These are phyloP conservation scores for Artomyces pyxidatus DNA, from an alignment of 768 basidiomycete species.

Conservation along the genomic window DNA sequence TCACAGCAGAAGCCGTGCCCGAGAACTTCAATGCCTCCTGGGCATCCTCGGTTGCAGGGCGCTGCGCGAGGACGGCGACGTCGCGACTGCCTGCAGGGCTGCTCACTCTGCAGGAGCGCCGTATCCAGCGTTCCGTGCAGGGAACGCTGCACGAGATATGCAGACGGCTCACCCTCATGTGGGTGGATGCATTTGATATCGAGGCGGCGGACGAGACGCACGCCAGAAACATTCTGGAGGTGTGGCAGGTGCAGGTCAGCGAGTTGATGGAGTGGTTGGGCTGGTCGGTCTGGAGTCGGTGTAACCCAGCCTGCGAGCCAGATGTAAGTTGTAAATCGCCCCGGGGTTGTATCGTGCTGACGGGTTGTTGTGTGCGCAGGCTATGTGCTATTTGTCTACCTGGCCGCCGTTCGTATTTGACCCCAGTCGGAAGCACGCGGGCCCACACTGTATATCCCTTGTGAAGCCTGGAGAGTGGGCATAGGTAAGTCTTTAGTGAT, in stretches of 20 bases:
- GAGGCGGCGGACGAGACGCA: conserved; percentile 3
- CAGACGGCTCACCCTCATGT: conserved; percentile 24
- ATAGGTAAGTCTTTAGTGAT: too few relatives aligned
- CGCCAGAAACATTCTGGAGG: conserved; percentile 7
- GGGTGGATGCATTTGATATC: conserved; percentile 31
- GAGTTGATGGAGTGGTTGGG: conserved; percentile 42
- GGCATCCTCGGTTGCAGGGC: neutral
- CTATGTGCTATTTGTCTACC: conserved; percentile 11
- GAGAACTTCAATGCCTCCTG: neutral
- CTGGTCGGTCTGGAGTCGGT: conserved; percentile 44
- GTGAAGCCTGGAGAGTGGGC: too few relatives aligned
- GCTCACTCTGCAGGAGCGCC: conserved; percentile 1
- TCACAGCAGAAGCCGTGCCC: neutral
- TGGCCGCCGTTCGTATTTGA: too few relatives aligned
- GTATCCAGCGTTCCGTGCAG: neutral
- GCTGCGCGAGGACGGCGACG: conserved; percentile 1
- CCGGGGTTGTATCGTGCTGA: neutral
- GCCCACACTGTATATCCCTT: too few relatives aligned
- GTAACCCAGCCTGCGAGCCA: conserved; percentile 35
- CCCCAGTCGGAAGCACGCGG: too few relatives aligned
- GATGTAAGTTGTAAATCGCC: conserved; percentile 29
- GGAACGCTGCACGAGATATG: conserved; percentile 3
- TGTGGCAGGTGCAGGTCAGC: conserved; percentile 30
- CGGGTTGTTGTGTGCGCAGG: conserved; percentile 1
- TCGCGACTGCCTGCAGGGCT: neutral